These are phyloP conservation scores for Penicillium sp. DNA, from an alignment of 2,329 filamentous ascomycete genomes.

Conservation along the genomic window DNA sequence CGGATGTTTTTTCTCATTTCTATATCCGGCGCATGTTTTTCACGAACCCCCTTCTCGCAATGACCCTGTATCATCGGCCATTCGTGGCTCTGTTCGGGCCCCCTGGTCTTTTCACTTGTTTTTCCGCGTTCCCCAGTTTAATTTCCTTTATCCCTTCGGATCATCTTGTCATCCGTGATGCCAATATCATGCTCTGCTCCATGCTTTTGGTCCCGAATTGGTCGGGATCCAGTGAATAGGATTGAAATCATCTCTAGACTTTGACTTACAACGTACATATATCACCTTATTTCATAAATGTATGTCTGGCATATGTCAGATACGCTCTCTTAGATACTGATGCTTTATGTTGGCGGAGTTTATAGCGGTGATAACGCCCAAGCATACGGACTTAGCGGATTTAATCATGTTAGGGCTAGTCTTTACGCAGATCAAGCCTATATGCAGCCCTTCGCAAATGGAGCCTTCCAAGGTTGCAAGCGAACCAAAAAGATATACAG, in stretches of 20 bases:
- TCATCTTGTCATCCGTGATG: constrained; percentile 17
- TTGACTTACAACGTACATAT: background rate
- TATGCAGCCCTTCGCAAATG: background rate
- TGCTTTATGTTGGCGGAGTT: background rate
- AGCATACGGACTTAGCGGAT: background rate
- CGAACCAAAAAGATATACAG: background rate
- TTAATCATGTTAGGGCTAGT: background rate
- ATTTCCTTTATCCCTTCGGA: constrained; percentile 14
- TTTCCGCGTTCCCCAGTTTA: constrained; percentile 18
- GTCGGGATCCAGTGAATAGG: constrained; percentile 13
- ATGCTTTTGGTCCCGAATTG: constrained; percentile 8
- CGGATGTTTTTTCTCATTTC: constrained; percentile 20
- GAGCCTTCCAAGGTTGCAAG: background rate
- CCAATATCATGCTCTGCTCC: constrained; percentile 16
- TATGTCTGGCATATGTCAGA: background rate
- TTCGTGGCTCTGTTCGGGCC: constrained; percentile 2
- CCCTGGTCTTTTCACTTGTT: constrained; percentile 5
- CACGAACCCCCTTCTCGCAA: constrained; percentile 25
- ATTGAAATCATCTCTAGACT: constrained; percentile 12
- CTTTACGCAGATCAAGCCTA: background rate
- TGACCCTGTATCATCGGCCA: constrained; percentile 27
- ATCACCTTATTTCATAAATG: background rate
- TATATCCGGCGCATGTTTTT: constrained; percentile 26
- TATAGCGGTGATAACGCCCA: background rate
- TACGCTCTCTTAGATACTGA: background rate